These are phyloP conservation scores for Lolium perenne DNA, from an alignment of 176 grass and related monocot species.

Conservation along the genomic window DNA sequence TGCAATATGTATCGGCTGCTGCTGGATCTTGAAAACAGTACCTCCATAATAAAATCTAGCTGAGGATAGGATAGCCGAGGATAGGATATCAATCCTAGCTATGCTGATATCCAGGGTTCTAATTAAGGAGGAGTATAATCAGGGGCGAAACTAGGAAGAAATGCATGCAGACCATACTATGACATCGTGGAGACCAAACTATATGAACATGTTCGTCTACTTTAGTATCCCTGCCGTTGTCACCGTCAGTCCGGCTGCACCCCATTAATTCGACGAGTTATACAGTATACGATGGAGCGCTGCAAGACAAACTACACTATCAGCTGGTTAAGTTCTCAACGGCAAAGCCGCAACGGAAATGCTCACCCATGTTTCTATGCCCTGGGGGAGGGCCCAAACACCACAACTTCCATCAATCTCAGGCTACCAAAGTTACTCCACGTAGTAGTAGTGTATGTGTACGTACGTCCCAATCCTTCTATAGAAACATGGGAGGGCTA, in stretches of 20 bases:
- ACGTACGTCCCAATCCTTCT: neutral
- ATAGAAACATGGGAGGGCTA: neutral
- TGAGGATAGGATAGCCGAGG: neutral
- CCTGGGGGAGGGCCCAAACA: constrained; percentile 18
- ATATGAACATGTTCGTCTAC: neutral
- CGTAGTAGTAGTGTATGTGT: too few species aligned
- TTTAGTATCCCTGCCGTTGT: too few species aligned
- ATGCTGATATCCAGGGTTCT: neutral
- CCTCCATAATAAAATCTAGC: neutral
- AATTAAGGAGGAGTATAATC: neutral
- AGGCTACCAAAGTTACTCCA: neutral
- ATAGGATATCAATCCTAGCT: neutral
- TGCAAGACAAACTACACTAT: too few species aligned
- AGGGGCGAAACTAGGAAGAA: neutral
- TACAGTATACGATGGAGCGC: too few species aligned
- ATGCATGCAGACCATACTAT: neutral
- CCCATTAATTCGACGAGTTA: too few species aligned
- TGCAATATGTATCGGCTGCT: neutral
- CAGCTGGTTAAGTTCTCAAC: too few species aligned
- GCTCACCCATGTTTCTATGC: neutral
- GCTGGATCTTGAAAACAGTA: neutral
- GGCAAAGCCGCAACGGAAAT: neutral
- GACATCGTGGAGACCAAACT: neutral
- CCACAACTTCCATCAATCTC: constrained; percentile 1
- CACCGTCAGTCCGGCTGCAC: too few species aligned